phyloP scores from a whole-genome alignment of 306 rosid genomes.

The Prunus campanulata region DNA sequence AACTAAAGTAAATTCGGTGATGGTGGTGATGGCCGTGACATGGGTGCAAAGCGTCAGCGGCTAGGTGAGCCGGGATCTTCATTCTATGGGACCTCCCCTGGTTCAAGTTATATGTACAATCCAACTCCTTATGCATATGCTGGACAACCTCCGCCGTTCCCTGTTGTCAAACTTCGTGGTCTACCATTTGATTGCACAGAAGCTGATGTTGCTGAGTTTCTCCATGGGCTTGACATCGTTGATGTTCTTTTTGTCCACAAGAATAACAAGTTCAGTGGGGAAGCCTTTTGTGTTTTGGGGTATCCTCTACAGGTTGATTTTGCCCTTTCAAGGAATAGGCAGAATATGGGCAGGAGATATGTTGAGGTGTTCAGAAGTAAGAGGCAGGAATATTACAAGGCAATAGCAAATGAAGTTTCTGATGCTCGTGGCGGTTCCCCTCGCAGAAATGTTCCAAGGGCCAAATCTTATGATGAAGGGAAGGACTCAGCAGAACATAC shows the following conservation, averaged over 20 bases:
- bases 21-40: constrained; percentile 87
- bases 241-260: constrained; percentile 88
- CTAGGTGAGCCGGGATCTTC: constrained; percentile 76
- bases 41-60: constrained; percentile 93
- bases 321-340: constrained; percentile 86
- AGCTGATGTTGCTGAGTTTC: constrained; percentile 89
- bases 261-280: constrained; percentile 79
- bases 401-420: constrained; percentile 74
- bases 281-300: constrained; percentile 87
- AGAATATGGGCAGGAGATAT: constrained; percentile 88
- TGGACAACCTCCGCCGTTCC: constrained; percentile 81
- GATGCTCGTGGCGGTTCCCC: constrained; percentile 77
- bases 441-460: constrained; percentile 56
- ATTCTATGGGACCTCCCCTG: constrained; percentile 71
- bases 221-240: constrained; percentile 84
- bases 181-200: constrained; percentile 90
- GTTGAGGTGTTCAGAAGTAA: constrained; percentile 92
- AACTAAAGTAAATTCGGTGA: constrained; percentile 51
- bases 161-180: constrained; percentile 86
- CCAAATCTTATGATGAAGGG: constrained; percentile 72
- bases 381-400: constrained; percentile 96
- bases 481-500: constrained; percentile 89
- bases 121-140: constrained; percentile 77
- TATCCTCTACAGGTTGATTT: constrained; percentile 94
- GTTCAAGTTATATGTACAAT: constrained; percentile 72